Evolutionary conservation across 1,284 basidiomycete species (phyloP), one percentile per base, ranked within the genome.

Genomic region (Tilletia walkeri): DNA sequence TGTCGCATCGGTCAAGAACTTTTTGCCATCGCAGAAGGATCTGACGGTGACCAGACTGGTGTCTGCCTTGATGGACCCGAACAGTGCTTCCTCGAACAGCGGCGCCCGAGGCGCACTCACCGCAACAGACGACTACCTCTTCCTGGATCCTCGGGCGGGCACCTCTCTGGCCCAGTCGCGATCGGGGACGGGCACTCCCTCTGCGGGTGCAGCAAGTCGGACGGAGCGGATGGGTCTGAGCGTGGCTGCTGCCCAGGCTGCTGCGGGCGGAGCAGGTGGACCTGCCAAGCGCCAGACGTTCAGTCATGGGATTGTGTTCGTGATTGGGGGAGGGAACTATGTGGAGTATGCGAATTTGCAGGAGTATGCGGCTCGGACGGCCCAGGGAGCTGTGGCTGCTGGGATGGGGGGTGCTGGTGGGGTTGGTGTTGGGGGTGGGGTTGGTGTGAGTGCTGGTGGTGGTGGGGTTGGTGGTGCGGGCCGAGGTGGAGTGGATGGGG

Each of bases 1-100:
- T 12, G 92, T 99, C 70, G 95, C 94, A 1, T 95, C 95, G 39
- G 96, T 99, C 72, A 97, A 97, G 85, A 98, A 97, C 86, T 95
- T 99, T 87, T 86, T 99, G 14, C 96, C 96, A 0, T 91, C 92
- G 0, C 93, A 94, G 82, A 99, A 99, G 85, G 89, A 97, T 70
- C 88, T 97, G 54, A 91, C 93, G 7, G 89, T 97, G 63, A 98
- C 96, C 0, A 90, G 95, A 6, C 87, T 99, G 34, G 91, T 93
- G 1, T 95, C 97, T 79, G 94, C 95, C 4, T 87, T 99, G 30
- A 98, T 99, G 94, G 96, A 99, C 82, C 95, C 95, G 0, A 89
- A 92, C 0, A 87, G 90, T 0, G 95, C 93, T 1, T 92, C 93
- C 14, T 92, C 93, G 0, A 63, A 63, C 36, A 63, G 59, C 59